These are phyloP conservation scores for Acanthamoeba triangularis DNA, from an alignment of 208 protist species.

Conservation along the genomic window DNA sequence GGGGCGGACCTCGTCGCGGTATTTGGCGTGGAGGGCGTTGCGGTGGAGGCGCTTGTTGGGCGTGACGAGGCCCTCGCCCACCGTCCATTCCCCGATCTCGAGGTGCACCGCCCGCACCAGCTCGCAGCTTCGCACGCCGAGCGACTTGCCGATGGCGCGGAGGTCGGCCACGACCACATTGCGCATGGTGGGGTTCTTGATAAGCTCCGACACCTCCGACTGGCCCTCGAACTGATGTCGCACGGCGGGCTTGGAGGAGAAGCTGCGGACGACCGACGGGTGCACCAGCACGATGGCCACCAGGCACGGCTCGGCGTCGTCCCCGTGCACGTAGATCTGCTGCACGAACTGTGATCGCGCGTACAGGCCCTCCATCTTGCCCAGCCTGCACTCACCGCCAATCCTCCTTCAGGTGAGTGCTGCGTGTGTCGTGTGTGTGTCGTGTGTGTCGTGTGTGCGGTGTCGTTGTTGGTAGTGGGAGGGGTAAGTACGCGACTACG, in stretches of 20 bases:
- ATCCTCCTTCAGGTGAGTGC: no score
- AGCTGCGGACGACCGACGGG: slow-evolving; percentile 33
- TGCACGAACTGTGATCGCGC: slow-evolving; percentile 63
- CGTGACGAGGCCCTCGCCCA: slow-evolving; percentile 56
- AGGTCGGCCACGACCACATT: slow-evolving; percentile 56
- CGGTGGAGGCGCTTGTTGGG: not conserved
- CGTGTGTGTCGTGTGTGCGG: no score
- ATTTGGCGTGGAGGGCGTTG: not conserved
- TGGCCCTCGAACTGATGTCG: slow-evolving; percentile 35
- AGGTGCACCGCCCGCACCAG: slow-evolving; percentile 65
- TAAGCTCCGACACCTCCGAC: not conserved
- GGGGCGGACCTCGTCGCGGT: not conserved
- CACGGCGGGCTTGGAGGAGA: slow-evolving; percentile 6
- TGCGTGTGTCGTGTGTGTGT: not conserved
- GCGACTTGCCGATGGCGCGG: slow-evolving; percentile 19
- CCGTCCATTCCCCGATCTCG: slow-evolving; percentile 66
- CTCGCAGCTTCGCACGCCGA: slow-evolving; percentile 29
- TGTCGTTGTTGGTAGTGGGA: not conserved
- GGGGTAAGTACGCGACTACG: slow-evolving; percentile 54
- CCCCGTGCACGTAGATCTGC: slow-evolving; percentile 71
- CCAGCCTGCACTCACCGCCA: not conserved
- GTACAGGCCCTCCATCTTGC: slow-evolving; percentile 66
- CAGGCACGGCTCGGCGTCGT: slow-evolving; percentile 52
- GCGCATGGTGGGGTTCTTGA: slow-evolving; percentile 12
- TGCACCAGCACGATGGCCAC: slow-evolving; percentile 71